These are phyloP conservation scores for Pseudogymnoascus sp. DNA, from an alignment of 2,329 filamentous ascomycete genomes.

Conservation along the genomic window DNA sequence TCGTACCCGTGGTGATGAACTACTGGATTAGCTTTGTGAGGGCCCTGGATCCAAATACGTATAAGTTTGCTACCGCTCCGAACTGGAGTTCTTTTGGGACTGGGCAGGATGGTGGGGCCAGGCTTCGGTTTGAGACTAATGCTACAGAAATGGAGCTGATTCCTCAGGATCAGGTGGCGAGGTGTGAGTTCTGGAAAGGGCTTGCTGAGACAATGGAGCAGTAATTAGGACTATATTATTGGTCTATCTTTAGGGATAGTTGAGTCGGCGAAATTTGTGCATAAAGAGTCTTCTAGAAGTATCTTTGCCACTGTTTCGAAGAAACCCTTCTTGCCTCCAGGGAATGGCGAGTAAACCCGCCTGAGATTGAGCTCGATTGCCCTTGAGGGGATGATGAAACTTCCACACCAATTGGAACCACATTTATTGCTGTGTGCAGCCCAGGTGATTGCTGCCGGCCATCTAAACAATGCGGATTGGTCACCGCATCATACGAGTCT, in stretches of 20 bases:
- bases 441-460: not conserved
- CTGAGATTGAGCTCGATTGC: not conserved
- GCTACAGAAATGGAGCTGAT: slow-evolving; percentile 25
- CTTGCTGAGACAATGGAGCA: slow-evolving; percentile 19
- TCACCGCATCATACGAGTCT: not conserved
- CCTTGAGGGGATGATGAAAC: not conserved
- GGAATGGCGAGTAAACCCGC: not conserved
- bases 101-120: slow-evolving; percentile 17
- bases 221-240: not conserved
- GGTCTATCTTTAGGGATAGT: no score
- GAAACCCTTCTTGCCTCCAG: not conserved
- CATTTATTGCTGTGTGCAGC: not conserved
- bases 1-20: slow-evolving; percentile 31
- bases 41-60: slow-evolving; percentile 33
- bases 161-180: slow-evolving; percentile 19
- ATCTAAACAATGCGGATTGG: not conserved
- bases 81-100: slow-evolving; percentile 24
- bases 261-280: no score
- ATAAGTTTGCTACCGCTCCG: slow-evolving; percentile 25
- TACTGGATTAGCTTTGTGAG: slow-evolving; percentile 41
- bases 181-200: slow-evolving; percentile 26
- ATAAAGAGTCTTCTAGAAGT: not conserved
- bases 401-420: not conserved
- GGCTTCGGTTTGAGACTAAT: slow-evolving; percentile 23
- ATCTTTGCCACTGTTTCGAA: not conserved